Evolutionary conservation across 2,329 filamentous ascomycete species (phyloP), one percentile per base, ranked within the genome.

Genomic region (Xylaria arbuscula): DNA sequence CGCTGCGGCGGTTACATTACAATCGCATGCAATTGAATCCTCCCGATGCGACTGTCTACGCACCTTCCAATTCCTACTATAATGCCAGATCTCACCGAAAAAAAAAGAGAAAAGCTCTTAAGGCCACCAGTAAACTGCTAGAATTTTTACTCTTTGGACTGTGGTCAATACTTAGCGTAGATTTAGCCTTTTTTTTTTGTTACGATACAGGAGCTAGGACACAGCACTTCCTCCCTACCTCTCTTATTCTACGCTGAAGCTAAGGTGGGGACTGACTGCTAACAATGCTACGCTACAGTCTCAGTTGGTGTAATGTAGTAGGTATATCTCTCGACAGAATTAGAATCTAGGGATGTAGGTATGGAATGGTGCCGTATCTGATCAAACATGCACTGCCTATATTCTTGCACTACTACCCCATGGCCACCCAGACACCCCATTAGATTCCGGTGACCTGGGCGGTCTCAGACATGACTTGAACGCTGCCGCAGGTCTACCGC

Each of bases 41-140:
- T 54, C 32, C 51, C 45, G 51, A 36, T 19, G 17, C 28, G 15
- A 54, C 51, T n/a, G 24, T 53, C 28, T 6, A 36, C 15, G 28
- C 17, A 55, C 34, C 22, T 59, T 47, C 42, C 40, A 15, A 48
- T 48, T 58, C 55, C 54, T 42, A 22, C 38, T 6, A 17, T 42
- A 42, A 45, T 45, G 40, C 54, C 22, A 59, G 38, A 24, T 66
- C 40, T 66, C 63, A 61, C 63, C 56, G 63, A 66, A 66, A 64
- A 65, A 17, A 48, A 48, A 11, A 6, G 19, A 19, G 13, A 38
- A 38, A 38, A 38, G 13, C 1, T 19, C 54, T 38, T 10, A n/a
- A 36, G 8, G 19, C 55, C 13, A n/a, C 61, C 62, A 64, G 22
- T 36, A 5, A 53, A 42, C 45, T 34, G 17, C n/a, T 9, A 32